Conservation (phyloP, 306 rosid species). For the Prunus padus region DNA sequence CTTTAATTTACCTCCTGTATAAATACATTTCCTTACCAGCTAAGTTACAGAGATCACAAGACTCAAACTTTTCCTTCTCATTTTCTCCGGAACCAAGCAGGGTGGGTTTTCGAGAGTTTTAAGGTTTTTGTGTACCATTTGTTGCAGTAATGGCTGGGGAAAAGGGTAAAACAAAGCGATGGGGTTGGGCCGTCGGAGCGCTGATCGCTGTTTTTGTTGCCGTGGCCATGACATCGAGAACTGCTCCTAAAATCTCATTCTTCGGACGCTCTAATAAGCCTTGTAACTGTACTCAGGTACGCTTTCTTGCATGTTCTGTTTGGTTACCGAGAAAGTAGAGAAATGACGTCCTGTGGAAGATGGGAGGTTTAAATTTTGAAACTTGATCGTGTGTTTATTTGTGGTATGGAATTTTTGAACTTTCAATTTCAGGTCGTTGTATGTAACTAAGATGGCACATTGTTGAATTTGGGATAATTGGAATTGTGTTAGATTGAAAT, state of each 20-base stretch:
- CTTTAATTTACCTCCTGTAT: not conserved
- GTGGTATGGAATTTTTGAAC: not conserved
- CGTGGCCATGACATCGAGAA: slow-evolving; percentile 47
- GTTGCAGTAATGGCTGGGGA: slow-evolving; percentile 36
- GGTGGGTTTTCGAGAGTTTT: not conserved
- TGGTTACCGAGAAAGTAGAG: slow-evolving; percentile 15
- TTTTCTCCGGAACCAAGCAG: slow-evolving; percentile 22
- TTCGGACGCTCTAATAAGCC: slow-evolving; percentile 53
- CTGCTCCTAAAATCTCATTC: slow-evolving; percentile 43
- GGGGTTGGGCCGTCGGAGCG: slow-evolving; percentile 60
- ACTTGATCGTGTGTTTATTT: not conserved
- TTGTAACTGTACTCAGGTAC: slow-evolving; percentile 69
- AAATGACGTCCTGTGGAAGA: not conserved
- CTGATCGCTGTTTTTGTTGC: slow-evolving; percentile 55
- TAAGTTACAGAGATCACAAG: not conserved
- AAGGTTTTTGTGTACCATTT: not conserved
- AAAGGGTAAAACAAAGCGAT: slow-evolving; percentile 39
- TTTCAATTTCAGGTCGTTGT: not conserved
- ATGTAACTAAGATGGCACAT: not conserved
- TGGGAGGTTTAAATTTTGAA: not conserved
- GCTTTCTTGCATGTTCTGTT: slow-evolving; percentile 14
- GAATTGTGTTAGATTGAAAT: not conserved
- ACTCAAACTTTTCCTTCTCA: not conserved
- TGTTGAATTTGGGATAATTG: not conserved
- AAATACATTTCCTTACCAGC: not conserved